A percentile compares a stretch with the other conserved stretches of the same genome.
These are phyloP conservation scores for Monosporascus sp. DNA, from an alignment of 2,329 filamentous ascomycete genomes.

Conservation along the genomic window DNA sequence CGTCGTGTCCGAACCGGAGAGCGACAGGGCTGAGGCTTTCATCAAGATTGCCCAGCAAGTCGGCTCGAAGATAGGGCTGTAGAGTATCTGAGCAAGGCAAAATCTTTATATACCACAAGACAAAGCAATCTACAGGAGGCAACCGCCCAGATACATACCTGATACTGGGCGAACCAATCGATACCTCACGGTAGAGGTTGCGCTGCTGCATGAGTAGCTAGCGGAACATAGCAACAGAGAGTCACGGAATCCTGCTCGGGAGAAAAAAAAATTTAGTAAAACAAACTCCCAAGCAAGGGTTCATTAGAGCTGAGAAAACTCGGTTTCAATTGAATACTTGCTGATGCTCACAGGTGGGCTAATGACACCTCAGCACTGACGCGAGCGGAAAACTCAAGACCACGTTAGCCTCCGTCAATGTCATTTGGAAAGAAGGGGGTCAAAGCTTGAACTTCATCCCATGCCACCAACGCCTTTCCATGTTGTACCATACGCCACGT, in stretches of 20 bases:
- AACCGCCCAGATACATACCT: neutral
- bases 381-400: conserved; percentile 16
- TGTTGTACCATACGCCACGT: conserved; percentile 3
- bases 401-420: conserved; percentile 29
- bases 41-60: conserved; percentile 60
- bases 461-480: conserved; percentile 12
- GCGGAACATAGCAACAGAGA: neutral
- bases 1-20: conserved; percentile 78
- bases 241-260: neutral
- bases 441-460: conserved; percentile 25
- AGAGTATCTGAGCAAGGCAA: neutral
- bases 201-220: neutral
- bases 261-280: neutral
- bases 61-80: conserved; percentile 38
- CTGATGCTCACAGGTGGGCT: neutral
- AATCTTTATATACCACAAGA: neutral
- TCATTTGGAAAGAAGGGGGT: conserved; percentile 22
- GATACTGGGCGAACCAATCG: neutral
- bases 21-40: conserved; percentile 68
- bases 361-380: conserved; percentile 2
- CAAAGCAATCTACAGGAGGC: neutral
- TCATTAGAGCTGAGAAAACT: neutral
- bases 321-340: neutral
- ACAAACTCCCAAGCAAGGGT: neutral
- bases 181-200: neutral